Evolutionary conservation across 2,329 filamentous ascomycete species (phyloP).

Genomic region (Colletotrichum kahawae): DNA sequence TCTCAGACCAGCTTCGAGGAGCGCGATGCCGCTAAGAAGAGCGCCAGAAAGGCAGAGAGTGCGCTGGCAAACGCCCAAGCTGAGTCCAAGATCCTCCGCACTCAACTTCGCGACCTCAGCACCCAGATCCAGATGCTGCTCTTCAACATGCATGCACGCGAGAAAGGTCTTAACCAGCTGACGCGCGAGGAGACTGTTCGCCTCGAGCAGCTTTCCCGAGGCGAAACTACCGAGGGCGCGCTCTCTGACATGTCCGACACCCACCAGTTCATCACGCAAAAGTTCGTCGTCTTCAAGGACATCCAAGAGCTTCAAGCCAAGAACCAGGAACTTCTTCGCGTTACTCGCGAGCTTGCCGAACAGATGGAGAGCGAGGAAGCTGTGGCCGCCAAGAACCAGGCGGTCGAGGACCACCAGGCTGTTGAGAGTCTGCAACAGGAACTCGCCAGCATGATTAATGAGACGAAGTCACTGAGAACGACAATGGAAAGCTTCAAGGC

Average conservation of each 20-base stretch:
- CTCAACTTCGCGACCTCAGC: conserved; percentile 87
- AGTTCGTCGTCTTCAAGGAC: conserved; percentile 88
- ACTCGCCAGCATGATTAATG: conserved; percentile 79
- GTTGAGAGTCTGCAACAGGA: conserved; percentile 76
- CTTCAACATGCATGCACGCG: conserved; percentile 82
- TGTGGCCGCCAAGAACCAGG: conserved; percentile 66
- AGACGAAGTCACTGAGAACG: conserved; percentile 80
- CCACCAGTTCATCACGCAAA: conserved; percentile 86
- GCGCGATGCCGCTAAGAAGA: conserved; percentile 78
- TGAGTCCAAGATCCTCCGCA: conserved; percentile 80
- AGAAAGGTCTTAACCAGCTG: conserved; percentile 77
- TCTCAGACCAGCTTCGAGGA: conserved; percentile 83
- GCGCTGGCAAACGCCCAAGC: conserved; percentile 67
- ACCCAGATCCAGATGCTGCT: conserved; percentile 90
- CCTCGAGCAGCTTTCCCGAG: conserved; percentile 77
- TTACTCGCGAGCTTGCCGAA: conserved; percentile 84
- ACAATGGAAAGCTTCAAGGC: conserved; percentile 93
- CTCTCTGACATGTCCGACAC: conserved; percentile 82
- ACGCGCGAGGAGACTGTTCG: conserved; percentile 75
- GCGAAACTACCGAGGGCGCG: conserved; percentile 74
- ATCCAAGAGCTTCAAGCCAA: conserved; percentile 85
- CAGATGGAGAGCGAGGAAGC: conserved; percentile 93
- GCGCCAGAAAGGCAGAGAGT: conserved; percentile 79
- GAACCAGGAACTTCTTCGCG: conserved; percentile 82
- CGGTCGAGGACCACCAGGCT: conserved; percentile 70